Conservation (phyloP, 129 eudicot species). For the Heracleum sosnowskyi region DNA sequence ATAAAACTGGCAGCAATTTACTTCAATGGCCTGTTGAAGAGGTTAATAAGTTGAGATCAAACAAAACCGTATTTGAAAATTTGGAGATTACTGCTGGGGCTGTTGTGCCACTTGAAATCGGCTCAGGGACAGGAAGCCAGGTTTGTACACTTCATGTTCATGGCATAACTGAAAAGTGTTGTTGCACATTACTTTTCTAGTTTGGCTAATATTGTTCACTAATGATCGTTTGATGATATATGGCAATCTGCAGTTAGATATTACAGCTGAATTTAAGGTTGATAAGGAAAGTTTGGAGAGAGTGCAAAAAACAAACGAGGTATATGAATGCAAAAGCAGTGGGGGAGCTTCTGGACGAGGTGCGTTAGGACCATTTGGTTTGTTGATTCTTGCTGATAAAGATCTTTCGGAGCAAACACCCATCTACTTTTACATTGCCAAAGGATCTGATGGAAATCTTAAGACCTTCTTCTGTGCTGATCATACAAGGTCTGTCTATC, state of each 20-base stretch:
- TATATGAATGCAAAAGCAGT: conserved; percentile 38
- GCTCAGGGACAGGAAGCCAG: conserved; percentile 46
- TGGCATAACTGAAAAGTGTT: background rate
- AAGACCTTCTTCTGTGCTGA: conserved; percentile 69
- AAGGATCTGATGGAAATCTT: conserved; percentile 44
- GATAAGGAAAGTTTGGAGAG: conserved; percentile 36
- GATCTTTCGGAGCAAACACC: conserved; percentile 58
- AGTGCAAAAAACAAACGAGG: conserved; percentile 18
- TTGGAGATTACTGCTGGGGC: conserved; percentile 49
- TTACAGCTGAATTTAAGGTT: conserved; percentile 60
- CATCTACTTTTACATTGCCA: conserved; percentile 63
- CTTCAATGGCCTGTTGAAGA: conserved; percentile 89
- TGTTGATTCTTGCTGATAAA: conserved; percentile 45
- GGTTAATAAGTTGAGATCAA: conserved; percentile 46
- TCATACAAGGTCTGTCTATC: conserved; percentile 39
- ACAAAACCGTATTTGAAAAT: conserved; percentile 27
- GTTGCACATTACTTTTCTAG: background rate
- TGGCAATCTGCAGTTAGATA: conserved; percentile 44
- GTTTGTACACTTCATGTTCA: conserved; percentile 20
- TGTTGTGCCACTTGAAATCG: conserved; percentile 52
- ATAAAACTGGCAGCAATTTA: conserved; percentile 57
- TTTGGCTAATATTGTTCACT: background rate
- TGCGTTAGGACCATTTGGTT: conserved; percentile 77
- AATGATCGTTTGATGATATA: background rate
- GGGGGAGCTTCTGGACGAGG: conserved; percentile 65